Percentiles rank a stretch among this genome's conserved stretches.
Conservation (phyloP, 768 basidiomycete species). For the Galerina marginata region DNA sequence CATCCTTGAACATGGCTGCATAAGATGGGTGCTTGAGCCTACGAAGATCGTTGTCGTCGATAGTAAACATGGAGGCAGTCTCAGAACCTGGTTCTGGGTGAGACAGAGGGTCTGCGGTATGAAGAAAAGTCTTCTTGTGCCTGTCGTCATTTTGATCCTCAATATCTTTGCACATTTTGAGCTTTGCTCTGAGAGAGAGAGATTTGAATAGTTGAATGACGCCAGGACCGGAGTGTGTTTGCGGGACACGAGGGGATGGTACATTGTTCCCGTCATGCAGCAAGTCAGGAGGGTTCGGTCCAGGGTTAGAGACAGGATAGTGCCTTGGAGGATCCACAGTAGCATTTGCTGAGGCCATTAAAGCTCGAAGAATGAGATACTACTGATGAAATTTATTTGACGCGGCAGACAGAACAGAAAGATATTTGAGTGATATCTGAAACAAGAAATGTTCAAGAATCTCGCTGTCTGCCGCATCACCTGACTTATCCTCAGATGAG, state of each 20-base stretch:
- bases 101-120: background rate
- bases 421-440: background rate
- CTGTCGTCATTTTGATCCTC: background rate
- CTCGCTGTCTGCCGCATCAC: too few species aligned
- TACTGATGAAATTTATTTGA: too few species aligned
- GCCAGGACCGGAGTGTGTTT: background rate
- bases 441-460: too few species aligned
- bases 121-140: background rate
- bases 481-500: constrained; percentile 5
- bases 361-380: too few species aligned
- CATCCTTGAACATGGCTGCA: background rate
- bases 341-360: too few species aligned
- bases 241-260: background rate
- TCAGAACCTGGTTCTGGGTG: constrained; percentile 9
- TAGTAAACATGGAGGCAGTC: constrained; percentile 14
- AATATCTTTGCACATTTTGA: background rate
- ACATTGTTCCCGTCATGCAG: too few species aligned
- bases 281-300: too few species aligned
- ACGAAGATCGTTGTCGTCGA: background rate
- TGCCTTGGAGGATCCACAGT: too few species aligned
- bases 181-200: background rate
- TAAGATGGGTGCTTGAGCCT: background rate
- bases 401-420: background rate
- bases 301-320: too few species aligned
- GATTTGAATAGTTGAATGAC: background rate